A percentile compares a stretch with the other conserved stretches of the same genome.
phyloP scores from a whole-genome alignment of 495 filamentous ascomycete species.

The Penicillium salamii region DNA sequence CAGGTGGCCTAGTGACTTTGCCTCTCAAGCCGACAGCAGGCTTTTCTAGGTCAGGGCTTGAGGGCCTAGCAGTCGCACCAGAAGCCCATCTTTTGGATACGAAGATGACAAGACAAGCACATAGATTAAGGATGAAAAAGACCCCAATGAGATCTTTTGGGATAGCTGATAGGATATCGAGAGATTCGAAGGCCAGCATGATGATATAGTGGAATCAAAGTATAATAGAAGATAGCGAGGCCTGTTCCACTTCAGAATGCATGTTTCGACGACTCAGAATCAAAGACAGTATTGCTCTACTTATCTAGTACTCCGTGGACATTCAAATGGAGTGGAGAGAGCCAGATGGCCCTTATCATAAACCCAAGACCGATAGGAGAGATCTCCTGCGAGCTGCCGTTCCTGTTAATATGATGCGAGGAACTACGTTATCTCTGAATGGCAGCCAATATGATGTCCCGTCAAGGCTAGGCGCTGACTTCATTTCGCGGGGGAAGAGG shows the following conservation, averaged over 20 bases:
- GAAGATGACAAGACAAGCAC: slow-evolving; percentile 17
- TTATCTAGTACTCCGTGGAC: neutral
- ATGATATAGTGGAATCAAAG: neutral
- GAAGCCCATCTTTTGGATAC: slow-evolving; percentile 28
- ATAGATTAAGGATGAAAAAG: slow-evolving; percentile 23
- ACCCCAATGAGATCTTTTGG: slow-evolving; percentile 18
- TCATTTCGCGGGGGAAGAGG: slow-evolving; percentile 4
- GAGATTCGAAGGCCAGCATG: slow-evolving; percentile 4
- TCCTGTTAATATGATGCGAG: slow-evolving; percentile 37
- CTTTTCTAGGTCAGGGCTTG: slow-evolving; percentile 29
- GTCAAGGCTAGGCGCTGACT: neutral
- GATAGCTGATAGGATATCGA: slow-evolving; percentile 7
- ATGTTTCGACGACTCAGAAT: neutral
- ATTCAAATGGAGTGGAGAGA: too few species aligned
- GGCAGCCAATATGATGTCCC: neutral
- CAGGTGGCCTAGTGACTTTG: slow-evolving; percentile 27
- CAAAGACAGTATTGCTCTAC: neutral
- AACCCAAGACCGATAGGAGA: neutral
- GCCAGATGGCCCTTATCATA: slow-evolving; percentile 1
- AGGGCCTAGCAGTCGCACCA: slow-evolving; percentile 11
- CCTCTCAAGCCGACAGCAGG: slow-evolving; percentile 6
- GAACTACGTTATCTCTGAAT: neutral
- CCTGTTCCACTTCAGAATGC: neutral
- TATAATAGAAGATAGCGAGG: neutral
- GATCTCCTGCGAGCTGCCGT: slow-evolving; percentile 15